A percentile compares a stretch with the other conserved stretches of the same genome.
Conservation (phyloP, 2,329 filamentous ascomycete species). For the Fusarium stilboides region DNA sequence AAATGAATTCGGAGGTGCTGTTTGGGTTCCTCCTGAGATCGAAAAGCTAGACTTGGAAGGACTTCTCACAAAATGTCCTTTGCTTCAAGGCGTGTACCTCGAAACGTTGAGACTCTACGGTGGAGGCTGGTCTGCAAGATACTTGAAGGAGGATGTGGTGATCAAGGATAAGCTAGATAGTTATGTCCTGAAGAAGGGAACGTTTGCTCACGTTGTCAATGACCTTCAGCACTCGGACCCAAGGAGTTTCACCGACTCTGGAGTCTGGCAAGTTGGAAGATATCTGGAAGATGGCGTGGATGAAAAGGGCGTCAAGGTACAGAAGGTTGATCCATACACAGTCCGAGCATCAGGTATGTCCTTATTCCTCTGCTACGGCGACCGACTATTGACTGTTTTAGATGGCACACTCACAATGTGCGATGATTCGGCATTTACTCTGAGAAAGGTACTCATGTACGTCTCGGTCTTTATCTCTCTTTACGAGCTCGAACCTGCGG, state of each 20-base stretch:
- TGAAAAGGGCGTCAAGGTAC: constrained; percentile 44
- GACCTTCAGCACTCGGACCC: constrained; percentile 57
- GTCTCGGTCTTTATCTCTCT: constrained; percentile 55
- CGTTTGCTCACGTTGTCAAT: constrained; percentile 54
- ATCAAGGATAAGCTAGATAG: constrained; percentile 49
- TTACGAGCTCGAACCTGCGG: constrained; percentile 55
- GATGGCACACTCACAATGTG: constrained; percentile 54
- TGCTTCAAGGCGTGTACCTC: constrained; percentile 58
- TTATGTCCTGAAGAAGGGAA: constrained; percentile 54
- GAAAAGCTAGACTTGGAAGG: constrained; percentile 56
- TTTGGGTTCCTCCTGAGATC: constrained; percentile 55
- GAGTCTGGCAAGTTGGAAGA: constrained; percentile 55
- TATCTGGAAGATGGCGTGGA: constrained; percentile 51
- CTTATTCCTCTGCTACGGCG: fast-evolving
- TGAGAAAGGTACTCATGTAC: constrained; percentile 55
- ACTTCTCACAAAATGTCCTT: constrained; percentile 55
- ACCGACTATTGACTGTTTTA: constrained; percentile 36
- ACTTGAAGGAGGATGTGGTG: constrained; percentile 53
- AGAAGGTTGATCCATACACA: constrained; percentile 46
- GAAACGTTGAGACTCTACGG: constrained; percentile 60
- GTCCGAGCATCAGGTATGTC: constrained; percentile 55
- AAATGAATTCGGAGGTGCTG: constrained; percentile 55
- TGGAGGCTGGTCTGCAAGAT: constrained; percentile 52
- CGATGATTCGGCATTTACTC: constrained; percentile 53
- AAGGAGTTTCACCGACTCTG: constrained; percentile 51